Percentiles rank a stretch among this genome's conserved stretches.
Evolutionary conservation across 345 rosid genomes (phyloP).

Genomic region (Rhodamnia rubescens): DNA sequence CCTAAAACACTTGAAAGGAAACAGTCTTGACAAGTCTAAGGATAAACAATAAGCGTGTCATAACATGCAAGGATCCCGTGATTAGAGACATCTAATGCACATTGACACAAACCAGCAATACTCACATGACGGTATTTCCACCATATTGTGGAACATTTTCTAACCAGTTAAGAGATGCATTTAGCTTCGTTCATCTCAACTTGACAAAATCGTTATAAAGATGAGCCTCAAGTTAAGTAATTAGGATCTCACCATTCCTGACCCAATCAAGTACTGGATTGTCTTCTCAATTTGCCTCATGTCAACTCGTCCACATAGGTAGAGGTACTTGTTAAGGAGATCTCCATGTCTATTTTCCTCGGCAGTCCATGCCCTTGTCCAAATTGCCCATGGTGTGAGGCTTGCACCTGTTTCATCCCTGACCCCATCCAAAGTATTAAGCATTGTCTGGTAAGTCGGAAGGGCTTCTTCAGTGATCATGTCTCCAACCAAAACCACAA

Average conservation of each 20-base stretch:
- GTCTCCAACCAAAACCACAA: slow-evolving; percentile 72
- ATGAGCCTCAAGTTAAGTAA: not conserved
- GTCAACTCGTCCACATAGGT: slow-evolving; percentile 57
- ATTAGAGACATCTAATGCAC: not conserved
- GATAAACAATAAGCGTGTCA: not conserved
- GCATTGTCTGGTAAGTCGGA: slow-evolving; percentile 74
- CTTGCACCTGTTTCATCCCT: slow-evolving; percentile 87
- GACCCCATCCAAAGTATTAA: slow-evolving; percentile 68
- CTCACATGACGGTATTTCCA: not conserved
- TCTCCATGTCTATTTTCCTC: slow-evolving; percentile 80
- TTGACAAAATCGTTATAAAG: not conserved
- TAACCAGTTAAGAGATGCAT: not conserved
- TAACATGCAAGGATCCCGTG: not conserved
- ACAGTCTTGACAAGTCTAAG: not conserved
- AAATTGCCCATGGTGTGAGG: slow-evolving; percentile 57
- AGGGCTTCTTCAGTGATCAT: slow-evolving; percentile 89
- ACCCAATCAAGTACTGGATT: slow-evolving; percentile 55
- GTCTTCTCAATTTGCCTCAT: slow-evolving; percentile 70
- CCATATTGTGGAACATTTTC: not conserved
- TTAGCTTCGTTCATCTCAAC: not conserved
- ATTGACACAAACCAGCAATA: not conserved
- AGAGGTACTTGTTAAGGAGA: slow-evolving; percentile 62
- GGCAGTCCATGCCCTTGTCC: slow-evolving; percentile 73
- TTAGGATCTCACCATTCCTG: slow-evolving; percentile 58
- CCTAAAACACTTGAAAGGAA: not conserved